Evolutionary conservation across 768 basidiomycete genomes (phyloP).

Genomic region (Amanita jacksonii): DNA sequence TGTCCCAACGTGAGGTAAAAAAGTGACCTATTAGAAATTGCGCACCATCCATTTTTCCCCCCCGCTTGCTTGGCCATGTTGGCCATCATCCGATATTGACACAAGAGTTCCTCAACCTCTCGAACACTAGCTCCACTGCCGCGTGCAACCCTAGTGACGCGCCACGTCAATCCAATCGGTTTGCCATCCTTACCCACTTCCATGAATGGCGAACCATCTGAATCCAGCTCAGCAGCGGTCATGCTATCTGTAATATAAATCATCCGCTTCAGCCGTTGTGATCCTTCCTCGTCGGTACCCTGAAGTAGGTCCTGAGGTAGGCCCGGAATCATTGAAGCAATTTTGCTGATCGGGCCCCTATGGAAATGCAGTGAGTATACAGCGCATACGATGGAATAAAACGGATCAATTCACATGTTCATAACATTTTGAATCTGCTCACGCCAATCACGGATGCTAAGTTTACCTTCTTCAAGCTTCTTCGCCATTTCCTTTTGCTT

Average conservation of each 20-base stretch:
- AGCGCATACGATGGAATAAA: slow-evolving; percentile 10
- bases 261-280: slow-evolving; percentile 89
- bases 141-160: slow-evolving; percentile 81
- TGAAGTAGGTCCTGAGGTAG: slow-evolving; percentile 85
- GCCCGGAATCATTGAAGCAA: slow-evolving; percentile 98
- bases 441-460: slow-evolving; percentile 95
- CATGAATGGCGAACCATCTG: slow-evolving; percentile 89
- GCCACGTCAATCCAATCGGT: slow-evolving; percentile 80
- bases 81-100: slow-evolving; percentile 98
- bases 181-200: slow-evolving; percentile 75
- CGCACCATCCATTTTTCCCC: slow-evolving; percentile 90
- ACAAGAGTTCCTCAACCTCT: slow-evolving; percentile 96
- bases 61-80: slow-evolving; percentile 98
- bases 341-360: slow-evolving; percentile 98
- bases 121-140: slow-evolving; percentile 92
- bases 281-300: slow-evolving; percentile 90
- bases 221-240: slow-evolving; percentile 89
- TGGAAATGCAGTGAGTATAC: slow-evolving; percentile 8
- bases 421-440: slow-evolving; percentile 97
- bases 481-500: slow-evolving; percentile 98
- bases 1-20: slow-evolving; percentile 19
- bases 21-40: slow-evolving; percentile 7
- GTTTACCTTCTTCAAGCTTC: slow-evolving; percentile 94
- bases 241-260: slow-evolving; percentile 98
- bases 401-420: slow-evolving; percentile 66